Evolutionary conservation across 2,329 filamentous ascomycete species (phyloP), one percentile per base, ranked within the genome.

Genomic region (Triangularia verruculosa): DNA sequence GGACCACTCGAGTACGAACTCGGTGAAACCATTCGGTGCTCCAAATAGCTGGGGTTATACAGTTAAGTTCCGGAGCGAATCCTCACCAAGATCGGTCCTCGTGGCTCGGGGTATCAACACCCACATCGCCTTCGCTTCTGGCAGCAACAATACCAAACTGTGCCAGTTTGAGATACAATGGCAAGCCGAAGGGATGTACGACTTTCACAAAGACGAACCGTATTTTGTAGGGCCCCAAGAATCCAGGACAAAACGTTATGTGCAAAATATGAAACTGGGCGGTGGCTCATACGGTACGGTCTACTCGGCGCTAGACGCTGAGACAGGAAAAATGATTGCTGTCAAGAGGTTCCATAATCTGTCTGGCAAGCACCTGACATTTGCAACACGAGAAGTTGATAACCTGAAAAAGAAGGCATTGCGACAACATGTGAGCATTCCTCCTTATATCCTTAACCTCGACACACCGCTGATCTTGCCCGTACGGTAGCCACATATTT

Each of bases 151-250:
- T 11, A 65, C 65, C 8, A 64, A 52, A 20, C 67, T 61, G 62
- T 74, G 71, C 64, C 64, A 69, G 56, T 74, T 74, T 55, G 66
- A 68, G 52, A 61, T 74, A 3, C 60, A 61, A 4, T 74, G 72
- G 72, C 57, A 61, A 2, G 62, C 61, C 0, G 68, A 69, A 13
- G 67, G 67, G 1, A 56, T 74, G 11, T 67, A 70, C 24, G 20
- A 30, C 4, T 69, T 71, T 56, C 57, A 56, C 15, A 69, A 66
- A 25, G 55, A 67, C 20, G 47, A 66, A 27, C 64, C 65, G 5
- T 71, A 70, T 53, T 47, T 39, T 13, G 54, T 69, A 60, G 70
- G 70, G 0, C 70, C 70, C 1, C 60, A 62, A 20, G 63, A 66
- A 11, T 52, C 64, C 25, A 47, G 47, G 22, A 28, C 20, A 4